Evolutionary conservation across 202 grass and related monocot species (phyloP).

Genomic region (Saccharum hybrid): DNA sequence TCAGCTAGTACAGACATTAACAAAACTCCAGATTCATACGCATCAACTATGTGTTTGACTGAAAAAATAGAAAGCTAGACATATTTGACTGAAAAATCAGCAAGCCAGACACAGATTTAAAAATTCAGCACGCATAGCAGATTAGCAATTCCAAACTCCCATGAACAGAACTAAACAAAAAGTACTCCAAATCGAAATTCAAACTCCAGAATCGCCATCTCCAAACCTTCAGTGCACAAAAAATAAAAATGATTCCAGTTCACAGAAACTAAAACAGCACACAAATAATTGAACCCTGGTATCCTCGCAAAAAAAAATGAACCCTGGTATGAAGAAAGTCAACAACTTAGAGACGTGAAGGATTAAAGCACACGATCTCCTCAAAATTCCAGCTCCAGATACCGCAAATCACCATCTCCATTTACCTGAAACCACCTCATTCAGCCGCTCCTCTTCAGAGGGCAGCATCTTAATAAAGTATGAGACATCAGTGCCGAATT

Average conservation of each 20-base stretch:
- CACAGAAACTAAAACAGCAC: conserved; percentile 22
- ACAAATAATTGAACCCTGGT: conserved; percentile 26
- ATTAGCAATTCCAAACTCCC: background rate
- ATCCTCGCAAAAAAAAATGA: background rate
- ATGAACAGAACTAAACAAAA: background rate
- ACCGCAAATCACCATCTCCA: conserved; percentile 24
- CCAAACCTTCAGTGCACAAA: background rate
- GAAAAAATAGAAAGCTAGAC: background rate
- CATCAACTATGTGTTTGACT: background rate
- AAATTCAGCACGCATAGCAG: background rate
- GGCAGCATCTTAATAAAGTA: background rate
- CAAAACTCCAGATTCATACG: background rate
- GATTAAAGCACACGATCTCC: background rate
- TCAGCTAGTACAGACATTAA: background rate
- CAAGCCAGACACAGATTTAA: background rate
- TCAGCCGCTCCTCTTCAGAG: background rate
- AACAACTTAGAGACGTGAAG: background rate
- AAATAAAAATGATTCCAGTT: background rate
- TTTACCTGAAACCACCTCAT: background rate
- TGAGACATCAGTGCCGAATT: conserved; percentile 13
- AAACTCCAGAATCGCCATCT: background rate
- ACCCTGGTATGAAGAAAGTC: conserved; percentile 12
- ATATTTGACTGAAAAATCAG: background rate
- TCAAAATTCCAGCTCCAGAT: conserved; percentile 32
- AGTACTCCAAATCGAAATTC: background rate